These are phyloP conservation scores for Emergomyces africanus DNA, from an alignment of 2,329 filamentous ascomycete genomes.

Conservation along the genomic window DNA sequence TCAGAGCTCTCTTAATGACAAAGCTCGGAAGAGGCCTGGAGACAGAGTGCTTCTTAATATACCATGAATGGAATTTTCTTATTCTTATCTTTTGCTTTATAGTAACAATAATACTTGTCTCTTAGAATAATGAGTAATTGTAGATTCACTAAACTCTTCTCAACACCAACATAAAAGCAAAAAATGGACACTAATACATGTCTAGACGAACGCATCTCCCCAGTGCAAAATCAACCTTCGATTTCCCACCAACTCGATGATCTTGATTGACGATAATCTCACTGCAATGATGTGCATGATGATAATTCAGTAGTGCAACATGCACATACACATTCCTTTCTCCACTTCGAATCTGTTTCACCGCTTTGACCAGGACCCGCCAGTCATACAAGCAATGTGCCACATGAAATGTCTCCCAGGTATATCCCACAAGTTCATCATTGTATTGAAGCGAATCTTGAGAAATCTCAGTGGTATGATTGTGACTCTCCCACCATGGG, in stretches of 20 bases:
- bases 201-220: conserved; percentile 3
- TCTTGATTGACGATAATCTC: conserved; percentile 4
- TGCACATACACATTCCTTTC: conserved; percentile 8
- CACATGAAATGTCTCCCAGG: conserved; percentile 8
- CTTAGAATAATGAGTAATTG: too few species aligned
- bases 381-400: conserved; percentile 8
- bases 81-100: too few species aligned
- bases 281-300: conserved; percentile 6
- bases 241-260: conserved; percentile 1
- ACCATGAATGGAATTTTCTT: conserved; percentile 3
- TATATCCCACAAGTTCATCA: conserved; percentile 6
- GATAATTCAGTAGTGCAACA: conserved; percentile 2
- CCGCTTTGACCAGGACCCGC: conserved; percentile 6
- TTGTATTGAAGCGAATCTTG: conserved; percentile 1
- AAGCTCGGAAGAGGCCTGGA: conserved; percentile 1
- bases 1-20: conserved; percentile 14
- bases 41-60: conserved; percentile 4
- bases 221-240: conserved; percentile 7
- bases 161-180: too few species aligned
- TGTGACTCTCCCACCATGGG: conserved; percentile 6
- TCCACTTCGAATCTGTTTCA: conserved; percentile 5
- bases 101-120: too few species aligned
- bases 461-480: conserved; percentile 3
- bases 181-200: neutral
- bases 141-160: too few species aligned